phyloP scores from a whole-genome alignment of 345 rosid species.

The Citrus cavaleriei region DNA sequence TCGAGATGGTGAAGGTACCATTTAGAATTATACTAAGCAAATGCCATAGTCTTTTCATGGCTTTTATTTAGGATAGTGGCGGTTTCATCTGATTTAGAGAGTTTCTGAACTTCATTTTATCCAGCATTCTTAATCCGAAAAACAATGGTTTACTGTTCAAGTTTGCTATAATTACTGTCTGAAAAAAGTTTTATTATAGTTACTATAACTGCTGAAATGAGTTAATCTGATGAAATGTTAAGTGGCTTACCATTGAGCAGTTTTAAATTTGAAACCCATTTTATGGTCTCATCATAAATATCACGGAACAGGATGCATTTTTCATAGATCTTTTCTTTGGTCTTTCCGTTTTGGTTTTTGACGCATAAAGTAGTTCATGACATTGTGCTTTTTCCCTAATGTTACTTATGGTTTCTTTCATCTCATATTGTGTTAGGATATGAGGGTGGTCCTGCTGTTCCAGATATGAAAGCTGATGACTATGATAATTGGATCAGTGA shows the following conservation, averaged over 20 bases:
- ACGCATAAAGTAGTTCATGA: neutral
- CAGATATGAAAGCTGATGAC: conserved; percentile 30
- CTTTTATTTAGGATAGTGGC: neutral
- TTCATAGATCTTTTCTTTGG: neutral
- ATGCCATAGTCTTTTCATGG: neutral
- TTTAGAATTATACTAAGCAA: neutral
- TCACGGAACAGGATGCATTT: neutral
- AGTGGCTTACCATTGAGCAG: neutral
- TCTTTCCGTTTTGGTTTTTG: neutral
- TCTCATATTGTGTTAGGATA: conserved; percentile 23
- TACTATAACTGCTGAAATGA: neutral
- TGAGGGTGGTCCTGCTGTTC: conserved; percentile 20
- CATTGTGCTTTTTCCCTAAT: neutral
- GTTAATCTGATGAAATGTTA: neutral
- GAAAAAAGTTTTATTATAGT: no score
- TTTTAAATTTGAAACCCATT: neutral
- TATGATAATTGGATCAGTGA: conserved; percentile 29
- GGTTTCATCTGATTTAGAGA: neutral
- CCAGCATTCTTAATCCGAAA: neutral
- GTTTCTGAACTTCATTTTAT: neutral
- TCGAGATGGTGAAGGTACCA: conserved; percentile 33
- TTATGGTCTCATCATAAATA: neutral
- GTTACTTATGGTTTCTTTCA: neutral
- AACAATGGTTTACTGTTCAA: neutral
- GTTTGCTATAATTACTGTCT: neutral